Conservation (phyloP, 208 protist species). For the Leishmania amazonensis region DNA sequence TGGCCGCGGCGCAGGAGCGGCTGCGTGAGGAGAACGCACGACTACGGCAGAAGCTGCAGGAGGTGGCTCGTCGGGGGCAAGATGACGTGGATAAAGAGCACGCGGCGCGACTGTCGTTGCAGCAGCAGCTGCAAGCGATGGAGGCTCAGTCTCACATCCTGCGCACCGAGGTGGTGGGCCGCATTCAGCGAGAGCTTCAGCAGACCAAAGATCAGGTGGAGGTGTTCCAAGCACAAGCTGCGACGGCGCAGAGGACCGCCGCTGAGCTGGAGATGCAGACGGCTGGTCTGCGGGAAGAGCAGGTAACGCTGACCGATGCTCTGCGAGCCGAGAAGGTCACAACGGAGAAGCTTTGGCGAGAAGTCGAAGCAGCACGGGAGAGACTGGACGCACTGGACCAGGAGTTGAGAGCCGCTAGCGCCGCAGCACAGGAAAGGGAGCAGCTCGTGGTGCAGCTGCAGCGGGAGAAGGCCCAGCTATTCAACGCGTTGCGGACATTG, state of each 20-base stretch:
- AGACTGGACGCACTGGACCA: constrained; percentile 3
- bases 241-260: constrained; percentile 11
- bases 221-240: constrained; percentile 8
- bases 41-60: constrained; percentile 22
- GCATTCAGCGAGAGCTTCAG: constrained; percentile 19
- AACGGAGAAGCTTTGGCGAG: constrained; percentile 4
- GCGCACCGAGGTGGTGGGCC: constrained; percentile 24
- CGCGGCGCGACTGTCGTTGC: constrained; percentile 19
- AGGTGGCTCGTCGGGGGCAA: constrained; percentile 29
- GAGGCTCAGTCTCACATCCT: constrained; percentile 29
- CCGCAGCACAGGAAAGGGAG: constrained; percentile 7
- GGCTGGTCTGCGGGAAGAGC: constrained; percentile 6
- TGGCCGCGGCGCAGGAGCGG: constrained; percentile 4
- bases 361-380: constrained; percentile 18
- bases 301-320: not conserved
- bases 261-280: constrained; percentile 5
- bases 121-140: constrained; percentile 19
- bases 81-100: constrained; percentile 35
- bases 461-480: constrained; percentile 28
- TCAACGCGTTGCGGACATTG: constrained; percentile 17
- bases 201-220: constrained; percentile 5
- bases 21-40: constrained; percentile 32
- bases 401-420: not conserved
- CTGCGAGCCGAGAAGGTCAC: constrained; percentile 7
- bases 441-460: constrained; percentile 24